Conservation (phyloP, 805 yeast species). For the Zygosaccharomyces siamensis region DNA sequence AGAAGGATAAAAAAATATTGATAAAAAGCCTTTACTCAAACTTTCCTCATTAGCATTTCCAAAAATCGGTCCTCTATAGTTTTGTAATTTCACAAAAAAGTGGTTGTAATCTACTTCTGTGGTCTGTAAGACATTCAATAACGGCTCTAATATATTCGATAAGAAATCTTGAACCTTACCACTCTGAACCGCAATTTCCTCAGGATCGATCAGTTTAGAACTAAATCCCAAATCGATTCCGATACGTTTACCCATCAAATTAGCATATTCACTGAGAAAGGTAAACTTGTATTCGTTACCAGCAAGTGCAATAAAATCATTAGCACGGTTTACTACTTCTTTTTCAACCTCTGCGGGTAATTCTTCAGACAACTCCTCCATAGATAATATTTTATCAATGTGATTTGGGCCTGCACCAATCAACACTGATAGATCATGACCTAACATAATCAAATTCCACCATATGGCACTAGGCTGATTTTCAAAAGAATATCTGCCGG, state of each 20-base stretch:
- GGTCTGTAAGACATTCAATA: constrained; percentile 55
- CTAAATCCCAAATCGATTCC: constrained; percentile 48
- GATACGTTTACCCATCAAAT: constrained; percentile 56
- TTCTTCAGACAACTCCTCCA: constrained; percentile 39
- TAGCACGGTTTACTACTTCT: constrained; percentile 54
- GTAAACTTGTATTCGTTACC: constrained; percentile 61
- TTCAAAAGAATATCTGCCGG: constrained; percentile 67
- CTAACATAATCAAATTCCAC: constrained; percentile 88
- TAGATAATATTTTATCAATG: constrained; percentile 37
- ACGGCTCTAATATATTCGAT: constrained; percentile 45
- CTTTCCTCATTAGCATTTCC: constrained; percentile 22
- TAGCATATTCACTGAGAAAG: constrained; percentile 55
- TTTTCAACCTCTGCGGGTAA: constrained; percentile 48
- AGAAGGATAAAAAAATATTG: constrained; percentile 20
- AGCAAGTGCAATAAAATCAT: constrained; percentile 55
- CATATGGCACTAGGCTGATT: constrained; percentile 83
- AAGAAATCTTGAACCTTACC: constrained; percentile 20
- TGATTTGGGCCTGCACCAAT: constrained; percentile 64
- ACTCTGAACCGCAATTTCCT: constrained; percentile 11
- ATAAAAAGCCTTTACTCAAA: constrained; percentile 16
- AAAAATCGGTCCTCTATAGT: constrained; percentile 38
- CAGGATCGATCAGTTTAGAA: constrained; percentile 6
- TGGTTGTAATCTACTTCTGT: constrained; percentile 74
- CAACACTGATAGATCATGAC: constrained; percentile 76
- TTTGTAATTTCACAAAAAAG: constrained; percentile 65